Evolutionary conservation across 345 rosid genomes (phyloP).

Genomic region (Salix udensis): DNA sequence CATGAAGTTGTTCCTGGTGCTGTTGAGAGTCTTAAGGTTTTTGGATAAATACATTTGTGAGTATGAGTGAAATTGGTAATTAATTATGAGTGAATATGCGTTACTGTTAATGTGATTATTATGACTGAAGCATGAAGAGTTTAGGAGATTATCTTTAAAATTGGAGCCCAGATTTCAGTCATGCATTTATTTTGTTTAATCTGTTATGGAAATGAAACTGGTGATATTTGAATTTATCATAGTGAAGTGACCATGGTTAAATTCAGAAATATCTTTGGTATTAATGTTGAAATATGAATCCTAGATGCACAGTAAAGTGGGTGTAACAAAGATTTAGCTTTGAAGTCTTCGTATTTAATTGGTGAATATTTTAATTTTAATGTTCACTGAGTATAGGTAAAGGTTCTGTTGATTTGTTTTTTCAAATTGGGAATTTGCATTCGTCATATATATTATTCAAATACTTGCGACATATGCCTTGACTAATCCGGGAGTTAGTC

Average conservation of each 20-base stretch:
- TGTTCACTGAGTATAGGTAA: no score
- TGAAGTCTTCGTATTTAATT: not conserved
- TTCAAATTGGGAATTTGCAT: no score
- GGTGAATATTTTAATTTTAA: no score
- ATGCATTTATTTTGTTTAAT: no score
- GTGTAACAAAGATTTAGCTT: not conserved
- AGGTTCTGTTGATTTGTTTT: no score
- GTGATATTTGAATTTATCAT: not conserved
- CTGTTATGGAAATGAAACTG: not conserved
- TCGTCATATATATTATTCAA: no score
- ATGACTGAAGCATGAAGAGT: not conserved
- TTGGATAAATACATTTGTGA: conserved; percentile 21
- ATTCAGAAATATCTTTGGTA: not conserved
- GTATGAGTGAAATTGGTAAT: not conserved
- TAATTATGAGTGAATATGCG: not conserved
- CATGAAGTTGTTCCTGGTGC: conserved; percentile 97
- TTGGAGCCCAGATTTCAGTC: not conserved
- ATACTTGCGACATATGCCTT: no score
- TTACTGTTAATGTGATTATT: not conserved
- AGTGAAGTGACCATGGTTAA: not conserved
- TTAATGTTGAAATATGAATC: not conserved
- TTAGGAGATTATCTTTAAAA: not conserved
- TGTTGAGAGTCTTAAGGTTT: conserved; percentile 63
- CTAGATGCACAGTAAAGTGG: not conserved
- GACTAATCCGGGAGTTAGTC: no score